Evolutionary conservation across 495 filamentous ascomycete species (phyloP).

Genomic region (Lophiotrema nucula): DNA sequence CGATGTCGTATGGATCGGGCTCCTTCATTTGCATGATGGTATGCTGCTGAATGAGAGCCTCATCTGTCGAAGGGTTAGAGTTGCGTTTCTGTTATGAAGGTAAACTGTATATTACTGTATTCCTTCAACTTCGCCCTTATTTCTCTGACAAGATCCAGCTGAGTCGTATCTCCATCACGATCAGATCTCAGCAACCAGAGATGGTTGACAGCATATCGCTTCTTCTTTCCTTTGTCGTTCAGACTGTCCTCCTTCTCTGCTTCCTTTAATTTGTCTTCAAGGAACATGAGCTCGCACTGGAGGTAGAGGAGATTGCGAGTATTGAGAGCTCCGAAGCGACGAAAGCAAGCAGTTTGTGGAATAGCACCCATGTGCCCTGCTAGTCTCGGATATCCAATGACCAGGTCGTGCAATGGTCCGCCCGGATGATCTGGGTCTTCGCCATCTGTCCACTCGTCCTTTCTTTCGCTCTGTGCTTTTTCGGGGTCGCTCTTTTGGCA

Average conservation of each 20-base stretch:
- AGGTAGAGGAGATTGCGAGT: slow-evolving; percentile 38
- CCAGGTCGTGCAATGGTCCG: background rate
- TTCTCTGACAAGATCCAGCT: slow-evolving; percentile 9
- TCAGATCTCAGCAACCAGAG: slow-evolving; percentile 4
- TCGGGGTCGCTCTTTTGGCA: background rate
- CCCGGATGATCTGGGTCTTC: background rate
- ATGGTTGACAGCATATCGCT: background rate
- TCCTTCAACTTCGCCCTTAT: slow-evolving; percentile 15
- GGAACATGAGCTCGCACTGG: slow-evolving; percentile 35
- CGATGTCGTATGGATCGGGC: background rate
- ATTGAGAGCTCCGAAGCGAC: slow-evolving; percentile 32
- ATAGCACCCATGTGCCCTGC: slow-evolving; percentile 7
- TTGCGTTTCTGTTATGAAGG: background rate
- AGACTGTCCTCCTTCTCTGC: slow-evolving; percentile 12
- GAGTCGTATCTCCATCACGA: slow-evolving; percentile 2
- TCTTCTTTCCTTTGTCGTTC: background rate
- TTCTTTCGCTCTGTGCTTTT: background rate
- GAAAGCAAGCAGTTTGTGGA: slow-evolving; percentile 33
- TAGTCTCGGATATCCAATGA: slow-evolving; percentile 23
- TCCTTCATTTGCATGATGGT: background rate
- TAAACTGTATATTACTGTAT: slow-evolving; percentile 22
- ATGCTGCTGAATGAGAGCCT: slow-evolving; percentile 18
- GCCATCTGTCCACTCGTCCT: background rate
- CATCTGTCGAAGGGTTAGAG: slow-evolving; percentile 3
- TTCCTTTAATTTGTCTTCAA: slow-evolving; percentile 28